A percentile compares a stretch with the other conserved stretches of the same genome.
Conservation (phyloP, 306 rosid species). For the Prinsepia uniflora region DNA sequence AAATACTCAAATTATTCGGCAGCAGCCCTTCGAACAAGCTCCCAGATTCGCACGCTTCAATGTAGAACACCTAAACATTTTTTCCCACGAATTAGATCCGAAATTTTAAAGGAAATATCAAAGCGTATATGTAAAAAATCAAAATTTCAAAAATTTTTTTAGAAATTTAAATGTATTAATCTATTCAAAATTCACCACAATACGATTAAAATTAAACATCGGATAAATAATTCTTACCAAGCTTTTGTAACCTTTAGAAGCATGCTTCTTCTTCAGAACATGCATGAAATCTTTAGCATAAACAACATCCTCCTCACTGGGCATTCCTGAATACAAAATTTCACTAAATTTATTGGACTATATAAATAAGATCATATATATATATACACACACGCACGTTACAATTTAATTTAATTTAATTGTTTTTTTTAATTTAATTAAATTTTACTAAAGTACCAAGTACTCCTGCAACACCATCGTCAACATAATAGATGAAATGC, state of each 20-base stretch:
- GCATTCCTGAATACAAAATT: constrained; percentile 42
- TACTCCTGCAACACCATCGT: constrained; percentile 47
- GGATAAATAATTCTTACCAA: constrained; percentile 31
- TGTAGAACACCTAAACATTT: constrained; percentile 42
- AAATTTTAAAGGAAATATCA: too few relatives aligned
- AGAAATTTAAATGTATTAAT: too few relatives aligned
- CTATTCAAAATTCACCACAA: too few relatives aligned
- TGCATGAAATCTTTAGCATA: constrained; percentile 35
- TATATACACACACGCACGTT: not conserved
- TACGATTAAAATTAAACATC: not conserved
- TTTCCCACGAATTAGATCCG: too few relatives aligned
- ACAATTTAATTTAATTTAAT: not conserved
- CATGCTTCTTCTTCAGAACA: constrained; percentile 51
- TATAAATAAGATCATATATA: too few relatives aligned
- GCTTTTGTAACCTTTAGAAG: constrained; percentile 39
- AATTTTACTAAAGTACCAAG: constrained; percentile 32
- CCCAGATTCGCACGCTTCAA: constrained; percentile 84
- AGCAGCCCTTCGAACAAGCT: constrained; percentile 71
- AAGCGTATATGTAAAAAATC: too few relatives aligned
- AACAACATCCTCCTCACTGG: not conserved
- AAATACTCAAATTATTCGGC: constrained; percentile 43
- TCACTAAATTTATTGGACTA: too few relatives aligned
- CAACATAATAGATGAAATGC: constrained; percentile 57
- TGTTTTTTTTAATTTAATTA: not conserved
- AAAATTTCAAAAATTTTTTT: too few relatives aligned